Evolutionary conservation across 2,329 filamentous ascomycete species (phyloP), one percentile per base, ranked within the genome.

Genomic region (Phialocephala sp.): DNA sequence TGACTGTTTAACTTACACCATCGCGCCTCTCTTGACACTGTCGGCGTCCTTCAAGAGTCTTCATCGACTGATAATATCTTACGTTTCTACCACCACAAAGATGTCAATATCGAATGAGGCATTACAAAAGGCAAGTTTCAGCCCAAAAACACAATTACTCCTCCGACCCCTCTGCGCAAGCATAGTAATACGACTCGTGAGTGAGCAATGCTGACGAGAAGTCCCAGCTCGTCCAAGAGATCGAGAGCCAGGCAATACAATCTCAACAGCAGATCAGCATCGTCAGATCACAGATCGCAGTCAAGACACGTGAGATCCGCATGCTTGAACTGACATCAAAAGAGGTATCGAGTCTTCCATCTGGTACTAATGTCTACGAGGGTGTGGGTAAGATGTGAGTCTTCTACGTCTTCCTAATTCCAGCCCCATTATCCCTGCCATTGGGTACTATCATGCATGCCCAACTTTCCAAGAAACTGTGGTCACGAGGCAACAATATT

Each of bases 71-170:
- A 27, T 24, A n/a, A 1, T 14, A 43, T 43, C 12, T 50, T 22
- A 22, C 45, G 12, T n/a, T 6, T 32, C 50, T 54, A 32, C 12
- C 22, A 54, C 24, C 22, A 27, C 57, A 39, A 85, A 74, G 60
- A 97, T 98, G 94, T 92, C 94, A 62, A 95, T 98, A 73, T 90
- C 94, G 62, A 97, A 96, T 76, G 92, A 97, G 81, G 93, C 94
- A 66, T 83, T 98, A 70, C 92, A 97, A 78, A 97, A 97, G 90
- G 94, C 94, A 77, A 39, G 41, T 64, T 22, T 54, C 8, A 22
- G 50, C 50, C 24, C 50, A 22, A 47, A 55, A 27, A 18, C 20
- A 9, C 52, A 55, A 14, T 52, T 69, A 41, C 9, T 37, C 57
- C 61, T 45, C 43, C 24, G 37, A 14, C 20, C 37, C 37, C 57